Evolutionary conservation across 768 basidiomycete genomes (phyloP), one percentile per base, ranked within the genome.

Genomic region (Mycena olivaceomarginata): DNA sequence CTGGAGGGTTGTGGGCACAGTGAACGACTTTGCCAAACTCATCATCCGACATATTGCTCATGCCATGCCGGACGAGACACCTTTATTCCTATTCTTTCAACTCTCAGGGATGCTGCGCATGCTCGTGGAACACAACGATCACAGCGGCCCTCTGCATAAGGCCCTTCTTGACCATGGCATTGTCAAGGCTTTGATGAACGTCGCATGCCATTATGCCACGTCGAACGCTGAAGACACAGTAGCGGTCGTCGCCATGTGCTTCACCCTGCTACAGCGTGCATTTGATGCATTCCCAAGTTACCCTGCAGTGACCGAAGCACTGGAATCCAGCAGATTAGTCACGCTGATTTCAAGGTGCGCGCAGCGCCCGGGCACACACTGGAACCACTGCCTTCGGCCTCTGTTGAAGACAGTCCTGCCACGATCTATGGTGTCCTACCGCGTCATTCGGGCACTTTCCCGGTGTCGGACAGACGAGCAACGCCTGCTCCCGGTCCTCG

Each of bases 91-190:
- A 60, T 39, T 25, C 40, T 69, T 45, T 43, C 41, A 70, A 40
- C 68, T 70, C 43, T 70, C 68, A 9, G 68, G 68, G 41, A 70
- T 70, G 57, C 57, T 70, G 31, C 57, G 68, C 18, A 70, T 70
- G 56, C 41, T 70, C 41, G 57, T 70, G 56, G 56, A 59, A 45
- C 56, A 41, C 57, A 60, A 67, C 41, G 68, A 59, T 41, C 57
- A 70, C 68, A 60, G 56, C 56, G 57, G 68, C 41, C 57, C 68
- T 59, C 57, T 70, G 43, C 57, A 70, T 43, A 25, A 10, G 57
- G 68, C 68, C 43, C 68, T 70, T 16, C 57, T 70, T 13, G 57
- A 70, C 16, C 56, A 70, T 13, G 68, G 68, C 40, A 46, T 70
- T 11, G 43, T 70, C 57, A 22, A 37, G 13, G 13, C 22, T 13